phyloP scores from a whole-genome alignment of 108 stramenopile species.

The Fistulifera solaris region DNA sequence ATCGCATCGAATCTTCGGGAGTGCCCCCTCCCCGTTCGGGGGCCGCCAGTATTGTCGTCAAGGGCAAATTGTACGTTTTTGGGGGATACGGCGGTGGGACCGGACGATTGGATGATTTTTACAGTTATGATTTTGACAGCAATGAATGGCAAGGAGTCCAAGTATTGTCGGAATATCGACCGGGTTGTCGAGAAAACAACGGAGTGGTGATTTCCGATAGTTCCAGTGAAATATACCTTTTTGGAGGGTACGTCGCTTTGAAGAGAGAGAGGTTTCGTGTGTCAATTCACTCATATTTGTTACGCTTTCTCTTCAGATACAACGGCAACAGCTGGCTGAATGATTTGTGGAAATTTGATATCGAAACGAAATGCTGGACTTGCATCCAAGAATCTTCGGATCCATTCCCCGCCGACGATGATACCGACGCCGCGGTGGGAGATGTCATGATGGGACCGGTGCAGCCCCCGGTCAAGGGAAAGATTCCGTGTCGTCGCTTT shows the following conservation, averaged over 20 bases:
- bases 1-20: background rate
- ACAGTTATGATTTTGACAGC: conserved; percentile 57
- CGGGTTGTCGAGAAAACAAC: conserved; percentile 82
- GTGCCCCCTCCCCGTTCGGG: conserved; percentile 78
- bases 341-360: conserved; percentile 88
- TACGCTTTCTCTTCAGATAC: too few relatives aligned
- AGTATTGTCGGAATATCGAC: conserved; percentile 51
- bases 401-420: background rate
- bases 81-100: conserved; percentile 41
- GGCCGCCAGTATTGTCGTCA: conserved; percentile 84
- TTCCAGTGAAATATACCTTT: conserved; percentile 66
- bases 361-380: conserved; percentile 58
- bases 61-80: conserved; percentile 59
- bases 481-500: conserved; percentile 71
- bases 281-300: too few relatives aligned
- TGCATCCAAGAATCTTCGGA: conserved; percentile 76
- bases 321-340: conserved; percentile 83
- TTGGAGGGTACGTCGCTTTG: conserved; percentile 49
- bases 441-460: conserved; percentile 1
- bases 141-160: conserved; percentile 61
- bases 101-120: conserved; percentile 88
- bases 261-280: too few relatives aligned
- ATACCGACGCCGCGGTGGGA: conserved; percentile 9
- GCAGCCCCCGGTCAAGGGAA: conserved; percentile 15
- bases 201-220: conserved; percentile 64